Percentiles rank a stretch among this genome's conserved stretches.
Evolutionary conservation across 2,329 filamentous ascomycete species (phyloP).

Genomic region (Hymenoscyphus salicellus): DNA sequence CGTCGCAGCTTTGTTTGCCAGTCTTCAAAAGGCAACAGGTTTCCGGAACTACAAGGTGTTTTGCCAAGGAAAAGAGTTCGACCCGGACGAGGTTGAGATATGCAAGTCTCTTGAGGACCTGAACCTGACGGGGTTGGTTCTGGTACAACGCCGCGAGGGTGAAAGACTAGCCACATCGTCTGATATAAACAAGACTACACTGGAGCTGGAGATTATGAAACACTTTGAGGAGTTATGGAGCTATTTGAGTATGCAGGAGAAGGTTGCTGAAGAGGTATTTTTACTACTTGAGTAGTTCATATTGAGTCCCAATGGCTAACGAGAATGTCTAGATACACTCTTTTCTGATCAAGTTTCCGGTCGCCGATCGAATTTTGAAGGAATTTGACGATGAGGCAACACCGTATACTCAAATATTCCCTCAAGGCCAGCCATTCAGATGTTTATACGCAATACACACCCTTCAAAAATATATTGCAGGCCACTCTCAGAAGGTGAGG

Average conservation of each 20-base stretch:
- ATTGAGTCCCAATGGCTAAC: conserved; percentile 9
- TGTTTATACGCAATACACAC: conserved; percentile 70
- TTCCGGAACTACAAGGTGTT: conserved; percentile 76
- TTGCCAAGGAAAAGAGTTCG: conserved; percentile 63
- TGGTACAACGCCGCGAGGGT: conserved; percentile 60
- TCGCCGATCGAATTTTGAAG: conserved; percentile 59
- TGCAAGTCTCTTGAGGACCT: conserved; percentile 65
- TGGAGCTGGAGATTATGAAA: conserved; percentile 76
- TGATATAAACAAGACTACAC: conserved; percentile 52
- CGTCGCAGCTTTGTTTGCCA: conserved; percentile 64
- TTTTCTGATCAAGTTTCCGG: conserved; percentile 68
- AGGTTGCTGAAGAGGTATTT: conserved; percentile 62
- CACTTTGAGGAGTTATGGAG: conserved; percentile 84
- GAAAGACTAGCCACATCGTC: conserved; percentile 44
- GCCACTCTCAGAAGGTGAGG: conserved; percentile 31
- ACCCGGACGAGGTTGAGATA: conserved; percentile 57
- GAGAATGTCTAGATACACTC: conserved; percentile 56
- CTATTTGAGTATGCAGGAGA: conserved; percentile 71
- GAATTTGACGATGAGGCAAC: conserved; percentile 54
- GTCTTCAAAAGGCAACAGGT: conserved; percentile 65
- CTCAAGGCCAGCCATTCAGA: conserved; percentile 66
- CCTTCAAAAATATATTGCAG: conserved; percentile 57
- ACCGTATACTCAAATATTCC: conserved; percentile 63
- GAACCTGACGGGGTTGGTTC: conserved; percentile 63
- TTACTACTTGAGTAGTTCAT: neutral